Evolutionary conservation across 805 yeast species (phyloP).

Genomic region (Kuraishia borneana): DNA sequence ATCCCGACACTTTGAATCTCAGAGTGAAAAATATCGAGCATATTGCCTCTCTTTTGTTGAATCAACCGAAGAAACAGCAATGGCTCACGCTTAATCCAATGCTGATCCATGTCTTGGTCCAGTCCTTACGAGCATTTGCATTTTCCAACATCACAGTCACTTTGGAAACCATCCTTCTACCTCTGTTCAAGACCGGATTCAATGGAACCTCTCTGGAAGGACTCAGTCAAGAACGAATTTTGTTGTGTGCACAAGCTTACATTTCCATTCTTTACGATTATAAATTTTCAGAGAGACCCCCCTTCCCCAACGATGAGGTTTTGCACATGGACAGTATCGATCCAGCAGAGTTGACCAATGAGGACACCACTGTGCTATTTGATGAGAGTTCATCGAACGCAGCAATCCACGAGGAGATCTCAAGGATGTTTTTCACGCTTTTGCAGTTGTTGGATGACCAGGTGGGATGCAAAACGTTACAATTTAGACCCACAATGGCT

Average conservation of each 20-base stretch:
- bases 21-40: slow-evolving; percentile 70
- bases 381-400: slow-evolving; percentile 33
- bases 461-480: slow-evolving; percentile 30
- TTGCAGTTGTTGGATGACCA: slow-evolving; percentile 49
- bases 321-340: slow-evolving; percentile 6
- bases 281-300: slow-evolving; percentile 47
- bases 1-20: slow-evolving; percentile 80
- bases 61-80: slow-evolving; percentile 45
- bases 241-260: slow-evolving; percentile 62
- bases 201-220: slow-evolving; percentile 50
- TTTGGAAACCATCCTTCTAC: slow-evolving; percentile 67
- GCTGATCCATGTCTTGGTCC: slow-evolving; percentile 56
- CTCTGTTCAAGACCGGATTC: slow-evolving; percentile 52
- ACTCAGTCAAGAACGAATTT: slow-evolving; percentile 57
- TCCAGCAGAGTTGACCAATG: not conserved
- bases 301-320: slow-evolving; percentile 56
- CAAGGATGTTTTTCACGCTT: slow-evolving; percentile 41
- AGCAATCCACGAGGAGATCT: slow-evolving; percentile 60
- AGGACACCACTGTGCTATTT: slow-evolving; percentile 13
- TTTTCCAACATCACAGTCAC: slow-evolving; percentile 69
- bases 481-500: slow-evolving; percentile 8
- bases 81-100: slow-evolving; percentile 65
- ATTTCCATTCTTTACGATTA: slow-evolving; percentile 58
- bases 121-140: slow-evolving; percentile 68
- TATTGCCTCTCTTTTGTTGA: slow-evolving; percentile 47